Evolutionary conservation across 306 rosid genomes (phyloP).

Genomic region (Acacia melanoxylon): DNA sequence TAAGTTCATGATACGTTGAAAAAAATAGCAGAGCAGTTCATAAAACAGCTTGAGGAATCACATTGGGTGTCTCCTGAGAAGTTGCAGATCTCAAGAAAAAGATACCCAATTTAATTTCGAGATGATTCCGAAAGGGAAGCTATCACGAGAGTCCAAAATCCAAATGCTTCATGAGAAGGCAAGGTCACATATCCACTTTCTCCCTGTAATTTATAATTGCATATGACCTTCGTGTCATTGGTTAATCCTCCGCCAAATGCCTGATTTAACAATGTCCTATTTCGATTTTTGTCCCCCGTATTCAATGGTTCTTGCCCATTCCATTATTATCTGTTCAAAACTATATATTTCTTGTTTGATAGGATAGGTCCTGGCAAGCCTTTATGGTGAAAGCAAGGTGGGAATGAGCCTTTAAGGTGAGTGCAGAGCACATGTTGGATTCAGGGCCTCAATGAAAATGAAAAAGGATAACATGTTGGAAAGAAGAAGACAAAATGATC

Average conservation of each 20-base stretch:
- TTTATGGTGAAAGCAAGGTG: constrained; percentile 1
- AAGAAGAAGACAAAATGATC: constrained; percentile 58
- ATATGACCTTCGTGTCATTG: neutral
- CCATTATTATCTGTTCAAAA: neutral
- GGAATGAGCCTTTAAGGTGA: constrained; percentile 24
- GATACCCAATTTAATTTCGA: neutral
- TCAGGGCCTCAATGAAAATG: constrained; percentile 25
- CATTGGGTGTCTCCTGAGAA: neutral
- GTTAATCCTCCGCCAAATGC: neutral
- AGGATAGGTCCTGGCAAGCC: neutral
- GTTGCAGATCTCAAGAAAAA: neutral
- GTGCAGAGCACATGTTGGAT: constrained; percentile 50
- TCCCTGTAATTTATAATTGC: neutral
- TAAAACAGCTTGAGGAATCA: neutral
- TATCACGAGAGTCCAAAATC: constrained; percentile 3
- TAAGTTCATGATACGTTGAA: neutral
- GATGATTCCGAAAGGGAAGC: neutral
- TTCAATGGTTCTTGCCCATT: neutral
- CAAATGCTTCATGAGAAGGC: neutral
- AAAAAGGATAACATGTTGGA: constrained; percentile 33
- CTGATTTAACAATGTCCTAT: neutral
- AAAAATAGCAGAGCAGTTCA: neutral
- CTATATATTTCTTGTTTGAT: neutral
- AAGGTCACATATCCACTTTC: neutral
- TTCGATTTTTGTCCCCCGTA: neutral